A percentile compares a stretch with the other conserved stretches of the same genome.
Conservation (phyloP, 306 rosid species). For the Trichosanthes truncata region DNA sequence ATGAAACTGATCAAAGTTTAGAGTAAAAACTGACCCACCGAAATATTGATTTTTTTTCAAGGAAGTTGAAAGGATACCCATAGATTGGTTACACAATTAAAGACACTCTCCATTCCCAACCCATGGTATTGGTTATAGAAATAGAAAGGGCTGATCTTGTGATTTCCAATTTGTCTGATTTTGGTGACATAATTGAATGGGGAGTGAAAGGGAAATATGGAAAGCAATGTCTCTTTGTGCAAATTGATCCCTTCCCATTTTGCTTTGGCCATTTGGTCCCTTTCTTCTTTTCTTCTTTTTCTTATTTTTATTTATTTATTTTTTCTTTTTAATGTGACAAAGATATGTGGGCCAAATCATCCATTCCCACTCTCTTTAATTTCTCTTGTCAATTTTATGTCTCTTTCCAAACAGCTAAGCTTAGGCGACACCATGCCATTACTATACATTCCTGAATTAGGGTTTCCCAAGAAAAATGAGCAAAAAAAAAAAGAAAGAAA, state of each 20-base stretch:
- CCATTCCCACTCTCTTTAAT: neutral
- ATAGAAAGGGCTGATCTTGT: neutral
- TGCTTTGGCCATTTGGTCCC: neutral
- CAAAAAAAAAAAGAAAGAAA: neutral
- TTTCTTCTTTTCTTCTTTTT: neutral
- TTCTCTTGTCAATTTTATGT: conserved; percentile 1
- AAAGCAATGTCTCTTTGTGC: neutral
- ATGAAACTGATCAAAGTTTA: too few relatives aligned
- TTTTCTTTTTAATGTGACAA: neutral
- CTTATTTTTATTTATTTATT: too few relatives aligned
- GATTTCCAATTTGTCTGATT: neutral
- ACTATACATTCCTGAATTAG: neutral
- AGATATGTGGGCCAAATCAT: neutral
- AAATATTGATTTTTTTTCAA: neutral
- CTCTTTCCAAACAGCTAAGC: conserved; percentile 8
- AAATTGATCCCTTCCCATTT: conserved; percentile 1
- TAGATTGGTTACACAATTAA: neutral
- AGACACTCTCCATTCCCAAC: neutral
- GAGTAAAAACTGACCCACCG: too few relatives aligned
- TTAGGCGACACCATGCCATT: neutral
- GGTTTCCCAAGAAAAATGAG: neutral
- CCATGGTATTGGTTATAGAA: conserved; percentile 1
- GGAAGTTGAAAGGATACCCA: neutral
- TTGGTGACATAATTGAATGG: neutral
- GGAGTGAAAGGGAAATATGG: neutral